These are phyloP conservation scores for Sphagnurus paluster DNA, from an alignment of 1,284 basidiomycete species.

Conservation along the genomic window DNA sequence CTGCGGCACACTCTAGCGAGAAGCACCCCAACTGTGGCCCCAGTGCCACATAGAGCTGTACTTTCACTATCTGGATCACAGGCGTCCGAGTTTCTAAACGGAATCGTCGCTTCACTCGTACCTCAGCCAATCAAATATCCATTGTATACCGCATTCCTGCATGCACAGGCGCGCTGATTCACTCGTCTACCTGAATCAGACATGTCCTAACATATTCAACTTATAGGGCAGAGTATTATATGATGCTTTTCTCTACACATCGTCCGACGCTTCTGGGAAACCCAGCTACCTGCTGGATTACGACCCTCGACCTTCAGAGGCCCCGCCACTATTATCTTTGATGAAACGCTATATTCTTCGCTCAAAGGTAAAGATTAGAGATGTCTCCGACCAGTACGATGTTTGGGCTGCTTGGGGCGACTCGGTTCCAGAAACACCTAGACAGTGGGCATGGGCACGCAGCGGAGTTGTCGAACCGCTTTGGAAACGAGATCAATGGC, in stretches of 20 bases:
- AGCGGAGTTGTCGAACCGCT: slow-evolving; percentile 71
- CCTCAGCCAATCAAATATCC: slow-evolving; percentile 50
- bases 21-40: slow-evolving; percentile 59
- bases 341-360: slow-evolving; percentile 88
- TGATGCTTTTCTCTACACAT: slow-evolving; percentile 84
- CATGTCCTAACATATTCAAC: slow-evolving; percentile 11
- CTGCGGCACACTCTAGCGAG: slow-evolving; percentile 46
- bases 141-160: slow-evolving; percentile 81
- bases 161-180: slow-evolving; percentile 81
- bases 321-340: slow-evolving; percentile 58
- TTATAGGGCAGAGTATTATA: slow-evolving; percentile 86
- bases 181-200: slow-evolving; percentile 16
- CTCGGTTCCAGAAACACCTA: slow-evolving; percentile 36
- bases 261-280: slow-evolving; percentile 44
- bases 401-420: slow-evolving; percentile 83
- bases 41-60: slow-evolving; percentile 62
- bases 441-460: slow-evolving; percentile 55
- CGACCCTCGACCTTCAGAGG: slow-evolving; percentile 57
- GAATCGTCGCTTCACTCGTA: slow-evolving; percentile 72
- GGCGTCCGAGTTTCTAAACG: slow-evolving; percentile 86
- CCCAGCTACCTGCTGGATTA: slow-evolving; percentile 75
- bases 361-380: slow-evolving; percentile 83
- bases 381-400: slow-evolving; percentile 75
- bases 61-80: slow-evolving; percentile 83
- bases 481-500: slow-evolving; percentile 55